These are phyloP conservation scores for Cladosporium sp. DNA, from an alignment of 2,329 filamentous ascomycete species.

Conservation along the genomic window DNA sequence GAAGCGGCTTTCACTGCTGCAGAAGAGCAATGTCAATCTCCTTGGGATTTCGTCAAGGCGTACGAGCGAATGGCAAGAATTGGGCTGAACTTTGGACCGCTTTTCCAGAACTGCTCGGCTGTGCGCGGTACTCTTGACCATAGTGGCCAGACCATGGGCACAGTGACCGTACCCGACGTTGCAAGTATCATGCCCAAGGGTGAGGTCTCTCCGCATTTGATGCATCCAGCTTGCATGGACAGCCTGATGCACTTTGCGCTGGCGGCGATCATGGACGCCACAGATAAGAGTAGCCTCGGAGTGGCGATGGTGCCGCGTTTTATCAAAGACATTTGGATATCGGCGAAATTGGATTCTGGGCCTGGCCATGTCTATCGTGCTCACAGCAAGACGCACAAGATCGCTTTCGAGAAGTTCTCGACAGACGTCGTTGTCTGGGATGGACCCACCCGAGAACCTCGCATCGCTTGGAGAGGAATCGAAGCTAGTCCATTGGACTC, in stretches of 20 bases:
- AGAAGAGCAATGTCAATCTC: not conserved
- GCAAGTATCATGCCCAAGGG: constrained; percentile 9
- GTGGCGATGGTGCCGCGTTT: constrained; percentile 5
- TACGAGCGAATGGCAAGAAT: constrained; percentile 15
- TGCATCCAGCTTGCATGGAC: constrained; percentile 13
- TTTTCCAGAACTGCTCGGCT: constrained; percentile 16
- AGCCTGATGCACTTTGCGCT: constrained; percentile 12
- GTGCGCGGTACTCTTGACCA: not conserved
- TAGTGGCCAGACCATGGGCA: constrained; percentile 6
- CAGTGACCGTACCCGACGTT: constrained; percentile 6
- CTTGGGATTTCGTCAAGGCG: not conserved
- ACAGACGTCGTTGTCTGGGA: constrained; percentile 13
- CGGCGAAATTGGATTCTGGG: not conserved
- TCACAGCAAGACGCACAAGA: not conserved
- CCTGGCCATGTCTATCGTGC: constrained; percentile 6
- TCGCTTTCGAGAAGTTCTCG: constrained; percentile 12
- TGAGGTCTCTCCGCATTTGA: not conserved
- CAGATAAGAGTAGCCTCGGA: not conserved
- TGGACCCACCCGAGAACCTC: not conserved
- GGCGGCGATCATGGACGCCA: constrained; percentile 10
- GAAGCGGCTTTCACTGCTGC: not conserved
- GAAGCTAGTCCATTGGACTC: constrained; percentile 13
- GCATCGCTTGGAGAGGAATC: constrained; percentile 11
- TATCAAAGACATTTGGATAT: not conserved
- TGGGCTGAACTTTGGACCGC: constrained; percentile 14